phyloP scores from a whole-genome alignment of 805 yeast genomes.

The Naumovozyma castellii region DNA sequence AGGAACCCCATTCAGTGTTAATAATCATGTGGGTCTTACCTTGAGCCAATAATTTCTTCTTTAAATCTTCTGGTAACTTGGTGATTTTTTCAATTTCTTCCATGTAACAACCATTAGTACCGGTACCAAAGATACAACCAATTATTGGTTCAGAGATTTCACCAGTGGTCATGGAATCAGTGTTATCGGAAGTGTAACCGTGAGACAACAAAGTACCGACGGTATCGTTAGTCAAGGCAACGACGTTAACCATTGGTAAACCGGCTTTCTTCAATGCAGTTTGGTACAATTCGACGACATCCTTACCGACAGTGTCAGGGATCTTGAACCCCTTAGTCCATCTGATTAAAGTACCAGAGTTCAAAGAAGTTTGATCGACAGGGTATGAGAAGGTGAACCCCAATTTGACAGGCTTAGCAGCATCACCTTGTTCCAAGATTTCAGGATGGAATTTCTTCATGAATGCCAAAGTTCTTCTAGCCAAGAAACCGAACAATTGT shows the following conservation, averaged over 20 bases:
- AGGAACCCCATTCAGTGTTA: constrained; percentile 98
- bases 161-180: constrained; percentile 40
- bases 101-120: constrained; percentile 92
- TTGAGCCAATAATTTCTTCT: constrained; percentile 29
- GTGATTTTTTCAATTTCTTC: constrained; percentile 66
- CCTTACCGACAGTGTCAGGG: constrained; percentile 75
- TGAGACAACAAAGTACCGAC: constrained; percentile 88
- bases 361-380: constrained; percentile 72
- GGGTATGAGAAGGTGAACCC: constrained; percentile 97
- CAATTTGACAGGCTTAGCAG: constrained; percentile 41
- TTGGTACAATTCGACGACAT: constrained; percentile 69
- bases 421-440: constrained; percentile 21
- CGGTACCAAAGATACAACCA: constrained; percentile 94
- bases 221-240: constrained; percentile 91
- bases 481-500: constrained; percentile 65
- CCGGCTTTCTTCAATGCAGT: constrained; percentile 48
- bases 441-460: constrained; percentile 55
- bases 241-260: constrained; percentile 53
- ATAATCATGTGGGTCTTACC: constrained; percentile 68
- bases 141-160: constrained; percentile 66
- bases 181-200: constrained; percentile 55
- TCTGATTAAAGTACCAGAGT: constrained; percentile 71
- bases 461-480: constrained; percentile 57
- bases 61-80: constrained; percentile 48
- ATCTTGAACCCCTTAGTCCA: constrained; percentile 96